Conservation (phyloP, 495 filamentous ascomycete species). For the Lepraria neglecta region DNA sequence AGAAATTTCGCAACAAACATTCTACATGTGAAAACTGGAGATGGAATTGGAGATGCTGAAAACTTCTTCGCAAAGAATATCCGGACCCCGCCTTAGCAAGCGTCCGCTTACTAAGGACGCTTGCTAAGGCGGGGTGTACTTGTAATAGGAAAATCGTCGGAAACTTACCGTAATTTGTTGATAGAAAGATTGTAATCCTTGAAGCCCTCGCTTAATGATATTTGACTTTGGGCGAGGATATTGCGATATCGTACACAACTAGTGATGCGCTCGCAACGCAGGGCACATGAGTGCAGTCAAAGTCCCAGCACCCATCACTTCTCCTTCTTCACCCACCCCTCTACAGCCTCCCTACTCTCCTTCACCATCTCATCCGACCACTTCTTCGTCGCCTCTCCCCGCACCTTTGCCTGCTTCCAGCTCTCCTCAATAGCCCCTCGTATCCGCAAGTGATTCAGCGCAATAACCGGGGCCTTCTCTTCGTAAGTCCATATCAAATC, state of each 20-base stretch:
- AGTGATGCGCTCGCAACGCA: background rate
- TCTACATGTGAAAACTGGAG: too few species aligned
- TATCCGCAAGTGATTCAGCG: slow-evolving; percentile 64
- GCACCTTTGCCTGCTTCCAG: slow-evolving; percentile 61
- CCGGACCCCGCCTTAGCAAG: too few species aligned
- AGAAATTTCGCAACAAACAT: too few species aligned
- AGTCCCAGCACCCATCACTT: slow-evolving; percentile 39
- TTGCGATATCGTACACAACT: background rate
- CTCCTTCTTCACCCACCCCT: slow-evolving; percentile 86
- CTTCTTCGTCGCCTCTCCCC: slow-evolving; percentile 58
- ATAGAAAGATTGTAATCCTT: too few species aligned
- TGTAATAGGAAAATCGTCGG: too few species aligned
- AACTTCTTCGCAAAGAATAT: too few species aligned
- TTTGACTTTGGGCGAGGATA: too few species aligned
- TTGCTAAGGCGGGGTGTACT: too few species aligned
- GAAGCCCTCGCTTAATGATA: too few species aligned
- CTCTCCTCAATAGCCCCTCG: slow-evolving; percentile 62
- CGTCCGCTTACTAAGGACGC: too few species aligned
- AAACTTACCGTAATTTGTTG: too few species aligned
- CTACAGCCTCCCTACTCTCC: slow-evolving; percentile 63
- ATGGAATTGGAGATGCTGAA: too few species aligned
- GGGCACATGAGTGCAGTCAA: background rate
- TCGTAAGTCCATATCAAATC: slow-evolving; percentile 84
- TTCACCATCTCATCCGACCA: slow-evolving; percentile 75
- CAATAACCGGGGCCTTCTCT: slow-evolving; percentile 71